These are phyloP conservation scores for Giardia duodenalis DNA, from an alignment of 208 protist genomes.

Conservation along the genomic window DNA sequence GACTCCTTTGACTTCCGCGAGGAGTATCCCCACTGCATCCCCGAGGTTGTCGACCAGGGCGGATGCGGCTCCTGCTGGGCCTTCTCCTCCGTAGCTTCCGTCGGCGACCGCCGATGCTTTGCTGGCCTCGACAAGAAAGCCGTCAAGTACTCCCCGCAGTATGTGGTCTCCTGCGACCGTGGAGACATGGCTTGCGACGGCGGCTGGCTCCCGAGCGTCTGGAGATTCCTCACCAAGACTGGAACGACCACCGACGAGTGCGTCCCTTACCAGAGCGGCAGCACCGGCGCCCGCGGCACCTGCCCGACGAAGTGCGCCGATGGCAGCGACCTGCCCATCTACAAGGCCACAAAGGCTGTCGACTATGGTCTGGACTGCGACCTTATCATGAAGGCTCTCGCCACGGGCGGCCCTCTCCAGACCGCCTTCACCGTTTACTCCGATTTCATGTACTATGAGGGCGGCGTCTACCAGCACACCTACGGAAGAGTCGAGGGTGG, in stretches of 20 bases:
- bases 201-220: neutral
- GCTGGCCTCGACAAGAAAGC: neutral
- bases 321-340: neutral
- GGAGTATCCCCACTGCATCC: neutral
- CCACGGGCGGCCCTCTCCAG: neutral
- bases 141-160: neutral
- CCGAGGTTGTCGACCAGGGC: neutral
- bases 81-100: neutral
- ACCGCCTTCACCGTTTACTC: slow-evolving; percentile 50
- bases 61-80: slow-evolving; percentile 18
- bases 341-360: neutral
- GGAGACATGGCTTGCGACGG: neutral
- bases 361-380: neutral
- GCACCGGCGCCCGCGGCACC: neutral
- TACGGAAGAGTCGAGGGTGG: slow-evolving; percentile 45
- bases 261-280: neutral
- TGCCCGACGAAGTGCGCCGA: neutral
- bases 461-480: slow-evolving; percentile 51
- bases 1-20: neutral
- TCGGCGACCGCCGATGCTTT: neutral
- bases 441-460: slow-evolving; percentile 52
- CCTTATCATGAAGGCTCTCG: neutral
- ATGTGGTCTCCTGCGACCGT: slow-evolving; percentile 10
- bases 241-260: neutral
- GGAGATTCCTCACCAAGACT: neutral